phyloP scores from a whole-genome alignment of 805 yeast species.

The Sugiyamaella smithiae region DNA sequence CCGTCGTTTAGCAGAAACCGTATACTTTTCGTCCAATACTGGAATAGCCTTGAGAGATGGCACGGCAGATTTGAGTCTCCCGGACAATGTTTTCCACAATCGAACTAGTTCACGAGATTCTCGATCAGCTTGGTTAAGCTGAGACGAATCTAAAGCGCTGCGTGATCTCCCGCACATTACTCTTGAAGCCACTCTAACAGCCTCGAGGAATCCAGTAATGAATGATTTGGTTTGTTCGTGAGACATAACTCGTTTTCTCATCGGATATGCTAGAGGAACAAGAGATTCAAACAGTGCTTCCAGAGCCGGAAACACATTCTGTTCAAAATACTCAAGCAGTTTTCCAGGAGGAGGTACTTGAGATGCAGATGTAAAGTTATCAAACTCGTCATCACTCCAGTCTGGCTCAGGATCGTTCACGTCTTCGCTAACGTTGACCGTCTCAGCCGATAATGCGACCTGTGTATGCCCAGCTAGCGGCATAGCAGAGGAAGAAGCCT shows the following conservation, averaged over 20 bases:
- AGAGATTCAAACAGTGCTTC: constrained; percentile 19
- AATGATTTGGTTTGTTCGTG: constrained; percentile 23
- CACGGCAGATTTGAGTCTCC: constrained; percentile 20
- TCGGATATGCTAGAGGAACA: constrained; percentile 22
- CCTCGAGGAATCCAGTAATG: constrained; percentile 22
- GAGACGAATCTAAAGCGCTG: constrained; percentile 8
- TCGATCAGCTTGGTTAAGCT: constrained; percentile 19
- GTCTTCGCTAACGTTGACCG: background rate
- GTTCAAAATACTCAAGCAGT: constrained; percentile 17
- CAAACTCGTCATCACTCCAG: constrained; percentile 14
- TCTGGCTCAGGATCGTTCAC: background rate
- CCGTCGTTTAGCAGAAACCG: constrained; percentile 9
- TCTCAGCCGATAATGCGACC: background rate
- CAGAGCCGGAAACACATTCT: constrained; percentile 23
- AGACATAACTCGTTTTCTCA: constrained; percentile 24
- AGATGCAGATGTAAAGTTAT: constrained; percentile 5
- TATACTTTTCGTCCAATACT: constrained; percentile 12
- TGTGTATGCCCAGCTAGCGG: background rate
- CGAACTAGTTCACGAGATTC: constrained; percentile 25
- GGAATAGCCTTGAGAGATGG: constrained; percentile 16
- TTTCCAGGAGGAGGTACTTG: constrained; percentile 33
- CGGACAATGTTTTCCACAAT: constrained; percentile 21
- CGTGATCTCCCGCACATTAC: constrained; percentile 28
- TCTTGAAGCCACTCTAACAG: constrained; percentile 21
- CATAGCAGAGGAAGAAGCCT: background rate